Conservation (phyloP, 345 rosid species). For the Euphorbia lathyris region DNA sequence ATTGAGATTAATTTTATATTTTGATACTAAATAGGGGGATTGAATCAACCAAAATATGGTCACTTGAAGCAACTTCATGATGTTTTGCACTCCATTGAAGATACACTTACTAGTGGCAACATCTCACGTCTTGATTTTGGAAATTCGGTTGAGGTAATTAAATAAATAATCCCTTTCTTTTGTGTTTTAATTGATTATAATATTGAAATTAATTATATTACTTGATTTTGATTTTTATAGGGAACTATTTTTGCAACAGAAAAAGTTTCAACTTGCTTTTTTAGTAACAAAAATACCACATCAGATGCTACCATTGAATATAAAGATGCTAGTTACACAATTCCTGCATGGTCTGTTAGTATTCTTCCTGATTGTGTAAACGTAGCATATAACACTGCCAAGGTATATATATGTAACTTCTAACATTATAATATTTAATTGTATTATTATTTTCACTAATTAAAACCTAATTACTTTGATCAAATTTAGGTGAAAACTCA, state of each 20-base stretch:
- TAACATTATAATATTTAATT: not conserved
- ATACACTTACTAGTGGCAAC: constrained; percentile 50
- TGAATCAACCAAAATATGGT: constrained; percentile 80
- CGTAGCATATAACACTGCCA: constrained; percentile 63
- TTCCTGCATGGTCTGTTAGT: constrained; percentile 76
- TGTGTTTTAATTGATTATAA: not conserved
- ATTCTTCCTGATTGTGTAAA: constrained; percentile 58
- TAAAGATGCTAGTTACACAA: constrained; percentile 33
- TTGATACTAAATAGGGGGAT: constrained; percentile 35
- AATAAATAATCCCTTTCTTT: not conserved
- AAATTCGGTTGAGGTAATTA: constrained; percentile 21
- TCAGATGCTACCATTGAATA: constrained; percentile 45
- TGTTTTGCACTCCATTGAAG: constrained; percentile 50
- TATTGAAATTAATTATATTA: too few relatives aligned
- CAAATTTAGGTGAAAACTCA: constrained; percentile 44
- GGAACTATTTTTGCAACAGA: constrained; percentile 43
- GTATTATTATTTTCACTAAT: not conserved
- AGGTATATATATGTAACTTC: constrained; percentile 26
- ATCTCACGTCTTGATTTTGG: constrained; percentile 33
- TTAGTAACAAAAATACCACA: constrained; percentile 41
- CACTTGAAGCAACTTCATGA: constrained; percentile 68
- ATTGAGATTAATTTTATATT: not conserved
- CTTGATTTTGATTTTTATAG: constrained; percentile 20
- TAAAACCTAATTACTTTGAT: too few relatives aligned
- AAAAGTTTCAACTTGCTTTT: constrained; percentile 46